phyloP scores from a whole-genome alignment of 805 yeast species.

The Ogataea glucozyma region DNA sequence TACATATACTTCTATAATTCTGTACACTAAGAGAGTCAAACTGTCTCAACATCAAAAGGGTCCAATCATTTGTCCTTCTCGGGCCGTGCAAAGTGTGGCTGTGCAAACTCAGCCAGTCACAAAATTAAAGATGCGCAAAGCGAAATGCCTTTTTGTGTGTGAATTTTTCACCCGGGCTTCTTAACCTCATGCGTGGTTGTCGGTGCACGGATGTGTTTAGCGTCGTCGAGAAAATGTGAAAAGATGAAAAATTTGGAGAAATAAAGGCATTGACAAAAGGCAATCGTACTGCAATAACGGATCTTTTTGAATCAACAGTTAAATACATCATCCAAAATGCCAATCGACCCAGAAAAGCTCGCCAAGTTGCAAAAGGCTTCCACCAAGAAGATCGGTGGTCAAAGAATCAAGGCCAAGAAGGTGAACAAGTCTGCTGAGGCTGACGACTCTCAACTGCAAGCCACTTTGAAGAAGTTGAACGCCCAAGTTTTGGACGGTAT shows the following conservation, averaged over 20 bases:
- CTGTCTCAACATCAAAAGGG: neutral
- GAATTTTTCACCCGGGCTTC: slow-evolving; percentile 15
- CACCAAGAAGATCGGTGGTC: slow-evolving; percentile 78
- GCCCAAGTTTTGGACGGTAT: slow-evolving; percentile 86
- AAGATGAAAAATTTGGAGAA: slow-evolving; percentile 18
- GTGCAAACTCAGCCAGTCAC: neutral
- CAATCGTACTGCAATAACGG: neutral
- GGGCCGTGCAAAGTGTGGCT: slow-evolving; percentile 3
- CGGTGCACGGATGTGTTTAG: slow-evolving; percentile 3
- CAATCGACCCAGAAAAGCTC: slow-evolving; percentile 90
- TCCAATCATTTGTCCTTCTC: neutral
- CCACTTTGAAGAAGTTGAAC: slow-evolving; percentile 82
- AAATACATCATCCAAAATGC: slow-evolving; percentile 48
- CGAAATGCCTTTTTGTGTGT: neutral
- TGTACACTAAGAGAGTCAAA: neutral
- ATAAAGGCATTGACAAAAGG: slow-evolving; percentile 1
- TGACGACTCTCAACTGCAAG: slow-evolving; percentile 90
- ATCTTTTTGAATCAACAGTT: neutral
- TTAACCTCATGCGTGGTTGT: slow-evolving; percentile 7
- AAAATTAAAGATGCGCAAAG: neutral
- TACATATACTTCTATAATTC: neutral
- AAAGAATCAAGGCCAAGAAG: slow-evolving; percentile 93
- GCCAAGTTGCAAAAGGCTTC: slow-evolving; percentile 88
- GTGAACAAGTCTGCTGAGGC: slow-evolving; percentile 63
- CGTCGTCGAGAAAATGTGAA: slow-evolving; percentile 19